Percentiles rank a stretch among this genome's conserved stretches.
Evolutionary conservation across 2,329 filamentous ascomycete species (phyloP).

Genomic region (Penicillium sp.): DNA sequence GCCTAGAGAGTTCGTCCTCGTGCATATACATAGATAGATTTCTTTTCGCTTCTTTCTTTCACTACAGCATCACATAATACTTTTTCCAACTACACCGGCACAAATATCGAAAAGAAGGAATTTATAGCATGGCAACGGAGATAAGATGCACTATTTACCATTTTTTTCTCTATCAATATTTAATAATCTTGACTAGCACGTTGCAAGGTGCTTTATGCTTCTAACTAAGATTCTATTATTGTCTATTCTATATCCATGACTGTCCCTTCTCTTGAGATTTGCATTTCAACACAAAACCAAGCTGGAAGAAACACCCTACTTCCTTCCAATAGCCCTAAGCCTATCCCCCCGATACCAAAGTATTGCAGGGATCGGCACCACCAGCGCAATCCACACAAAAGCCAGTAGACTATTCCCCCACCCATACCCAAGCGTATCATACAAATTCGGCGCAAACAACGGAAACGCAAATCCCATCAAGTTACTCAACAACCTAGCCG

Average conservation of each 20-base stretch:
- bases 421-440: constrained; percentile 42
- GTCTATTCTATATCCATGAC: neutral
- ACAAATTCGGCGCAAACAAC: constrained; percentile 55
- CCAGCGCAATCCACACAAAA: constrained; percentile 50
- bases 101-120: neutral
- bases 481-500: constrained; percentile 53
- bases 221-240: neutral
- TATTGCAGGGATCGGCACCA: constrained; percentile 33
- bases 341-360: constrained; percentile 34
- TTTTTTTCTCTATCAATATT: neutral
- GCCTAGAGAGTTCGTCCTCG: neutral
- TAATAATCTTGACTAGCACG: neutral
- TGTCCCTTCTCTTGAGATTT: neutral
- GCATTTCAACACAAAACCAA: neutral
- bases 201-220: neutral
- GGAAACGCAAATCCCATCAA: constrained; percentile 58
- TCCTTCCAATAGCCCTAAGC: constrained; percentile 16
- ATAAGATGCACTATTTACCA: neutral
- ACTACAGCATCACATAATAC: neutral
- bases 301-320: neutral
- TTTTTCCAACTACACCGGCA: neutral
- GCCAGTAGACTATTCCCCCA: constrained; percentile 55
- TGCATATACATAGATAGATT: neutral
- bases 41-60: neutral
- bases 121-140: neutral